phyloP scores from a whole-genome alignment of 139 green algal species.

The Chlamydomonas urium region DNA sequence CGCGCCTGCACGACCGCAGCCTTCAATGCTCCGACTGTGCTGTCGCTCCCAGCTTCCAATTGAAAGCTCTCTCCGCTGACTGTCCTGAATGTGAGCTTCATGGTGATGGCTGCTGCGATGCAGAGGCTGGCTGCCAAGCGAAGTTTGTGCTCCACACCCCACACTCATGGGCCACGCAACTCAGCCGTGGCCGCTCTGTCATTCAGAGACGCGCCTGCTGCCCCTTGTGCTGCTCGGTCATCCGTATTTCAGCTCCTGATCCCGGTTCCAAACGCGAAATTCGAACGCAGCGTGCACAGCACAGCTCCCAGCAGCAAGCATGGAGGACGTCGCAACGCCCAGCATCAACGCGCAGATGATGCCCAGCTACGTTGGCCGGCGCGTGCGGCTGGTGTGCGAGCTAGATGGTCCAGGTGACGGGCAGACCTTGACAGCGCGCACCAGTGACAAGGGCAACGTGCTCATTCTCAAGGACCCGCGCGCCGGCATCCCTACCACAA shows the following conservation, averaged over 20 bases:
- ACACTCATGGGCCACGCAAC: too few species aligned
- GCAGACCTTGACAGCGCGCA: not conserved
- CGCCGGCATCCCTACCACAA: not conserved
- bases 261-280: too few species aligned
- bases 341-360: constrained; percentile 15
- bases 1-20: constrained; percentile 27
- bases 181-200: too few species aligned
- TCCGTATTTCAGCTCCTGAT: too few species aligned
- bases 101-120: too few species aligned
- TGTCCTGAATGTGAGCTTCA: constrained; percentile 90
- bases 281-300: too few species aligned
- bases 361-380: not conserved
- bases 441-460: constrained; percentile 1
- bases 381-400: constrained; percentile 9
- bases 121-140: too few species aligned
- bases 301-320: too few species aligned
- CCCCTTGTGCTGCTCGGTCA: too few species aligned
- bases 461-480: constrained; percentile 1
- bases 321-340: constrained; percentile 6
- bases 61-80: constrained; percentile 75
- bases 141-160: too few species aligned
- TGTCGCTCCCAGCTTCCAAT: constrained; percentile 62
- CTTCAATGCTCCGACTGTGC: constrained; percentile 55
- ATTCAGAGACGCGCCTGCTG: too few species aligned
- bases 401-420: constrained; percentile 3